phyloP scores from a whole-genome alignment of 2,329 filamentous ascomycete genomes.

The Beauveria varroae region DNA sequence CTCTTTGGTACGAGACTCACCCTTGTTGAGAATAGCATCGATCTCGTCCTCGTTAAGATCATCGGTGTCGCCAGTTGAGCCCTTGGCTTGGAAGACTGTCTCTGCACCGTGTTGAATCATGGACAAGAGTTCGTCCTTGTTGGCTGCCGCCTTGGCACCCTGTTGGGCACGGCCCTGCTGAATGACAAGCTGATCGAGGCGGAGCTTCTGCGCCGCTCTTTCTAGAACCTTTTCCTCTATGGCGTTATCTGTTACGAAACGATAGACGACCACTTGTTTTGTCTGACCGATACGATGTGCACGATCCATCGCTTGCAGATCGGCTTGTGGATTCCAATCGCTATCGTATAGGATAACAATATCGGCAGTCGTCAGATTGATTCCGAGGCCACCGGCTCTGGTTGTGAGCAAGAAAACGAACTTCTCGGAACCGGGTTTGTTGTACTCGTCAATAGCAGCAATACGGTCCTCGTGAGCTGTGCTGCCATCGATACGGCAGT shows the following conservation, averaged over 20 bases:
- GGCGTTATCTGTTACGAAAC: conserved; percentile 95
- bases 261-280: conserved; percentile 94
- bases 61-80: conserved; percentile 52
- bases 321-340: conserved; percentile 97
- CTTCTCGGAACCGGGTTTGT: conserved; percentile 90
- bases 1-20: conserved; percentile 81
- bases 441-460: conserved; percentile 96
- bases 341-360: conserved; percentile 96
- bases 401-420: conserved; percentile 95
- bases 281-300: conserved; percentile 98
- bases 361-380: conserved; percentile 91
- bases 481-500: conserved; percentile 93
- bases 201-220: conserved; percentile 90
- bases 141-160: conserved; percentile 82
- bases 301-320: conserved; percentile 97
- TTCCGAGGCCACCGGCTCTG: conserved; percentile 88
- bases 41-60: conserved; percentile 83
- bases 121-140: conserved; percentile 89
- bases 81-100: conserved; percentile 76
- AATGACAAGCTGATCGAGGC: conserved; percentile 93
- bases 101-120: conserved; percentile 99
- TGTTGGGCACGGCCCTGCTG: conserved; percentile 93
- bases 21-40: conserved; percentile 76
- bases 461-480: conserved; percentile 98
- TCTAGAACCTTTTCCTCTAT: conserved; percentile 98